These are phyloP conservation scores for Auriculariales sp. DNA, from an alignment of 768 basidiomycete genomes.

Conservation along the genomic window DNA sequence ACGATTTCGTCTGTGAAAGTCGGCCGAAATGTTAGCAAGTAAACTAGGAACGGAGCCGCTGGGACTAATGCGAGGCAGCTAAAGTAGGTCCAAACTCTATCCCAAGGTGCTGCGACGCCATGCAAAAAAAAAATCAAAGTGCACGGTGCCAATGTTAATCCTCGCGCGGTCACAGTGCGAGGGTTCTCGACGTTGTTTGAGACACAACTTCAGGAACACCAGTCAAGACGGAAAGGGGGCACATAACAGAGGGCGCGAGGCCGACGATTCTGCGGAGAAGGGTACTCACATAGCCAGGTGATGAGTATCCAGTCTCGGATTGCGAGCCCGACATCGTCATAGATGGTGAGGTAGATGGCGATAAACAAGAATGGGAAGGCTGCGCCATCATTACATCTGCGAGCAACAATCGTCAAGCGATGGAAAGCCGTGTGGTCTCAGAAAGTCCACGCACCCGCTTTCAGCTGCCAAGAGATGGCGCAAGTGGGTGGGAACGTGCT, in stretches of 20 bases:
- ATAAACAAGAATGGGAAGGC: constrained; percentile 91
- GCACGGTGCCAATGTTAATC: too few species aligned
- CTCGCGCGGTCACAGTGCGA: too few species aligned
- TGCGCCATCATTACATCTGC: constrained; percentile 92
- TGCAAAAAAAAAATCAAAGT: too few species aligned
- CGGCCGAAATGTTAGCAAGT: constrained; percentile 4
- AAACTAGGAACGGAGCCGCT: neutral
- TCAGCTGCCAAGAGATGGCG: constrained; percentile 24
- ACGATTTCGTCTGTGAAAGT: constrained; percentile 53
- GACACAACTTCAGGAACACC: too few species aligned
- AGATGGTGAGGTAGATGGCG: constrained; percentile 73
- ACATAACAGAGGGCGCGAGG: too few species aligned
- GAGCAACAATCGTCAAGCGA: constrained; percentile 67
- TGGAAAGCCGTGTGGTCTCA: constrained; percentile 27
- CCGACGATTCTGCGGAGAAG: too few species aligned
- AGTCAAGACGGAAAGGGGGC: too few species aligned
- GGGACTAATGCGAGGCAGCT: constrained; percentile 1
- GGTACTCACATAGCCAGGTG: constrained; percentile 67
- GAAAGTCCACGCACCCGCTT: constrained; percentile 5
- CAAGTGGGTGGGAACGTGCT: constrained; percentile 83
- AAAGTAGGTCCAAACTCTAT: constrained; percentile 6
- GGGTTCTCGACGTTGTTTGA: too few species aligned
- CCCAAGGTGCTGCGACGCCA: too few species aligned
- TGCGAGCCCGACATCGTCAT: constrained; percentile 42
- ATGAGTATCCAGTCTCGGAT: constrained; percentile 78